These are phyloP conservation scores for Syzygium oleosum DNA, from an alignment of 345 rosid species.

Conservation along the genomic window DNA sequence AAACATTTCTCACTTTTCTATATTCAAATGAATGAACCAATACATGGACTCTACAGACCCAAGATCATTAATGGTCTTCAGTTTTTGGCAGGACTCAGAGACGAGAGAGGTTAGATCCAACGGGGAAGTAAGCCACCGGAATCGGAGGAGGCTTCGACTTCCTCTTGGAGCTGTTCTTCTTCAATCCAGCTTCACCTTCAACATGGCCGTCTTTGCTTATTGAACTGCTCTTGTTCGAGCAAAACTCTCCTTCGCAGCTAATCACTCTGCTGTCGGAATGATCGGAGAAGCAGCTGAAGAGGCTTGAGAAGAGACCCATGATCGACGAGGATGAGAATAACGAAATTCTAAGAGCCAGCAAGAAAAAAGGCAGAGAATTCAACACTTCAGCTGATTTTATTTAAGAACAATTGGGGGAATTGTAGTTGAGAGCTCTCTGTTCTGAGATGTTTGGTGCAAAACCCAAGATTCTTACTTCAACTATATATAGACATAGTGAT, in stretches of 20 bases:
- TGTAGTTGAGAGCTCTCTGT: not conserved
- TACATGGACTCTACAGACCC: not conserved
- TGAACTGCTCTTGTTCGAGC: not conserved
- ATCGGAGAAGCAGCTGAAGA: not conserved
- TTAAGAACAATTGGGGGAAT: not conserved
- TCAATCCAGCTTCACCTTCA: not conserved
- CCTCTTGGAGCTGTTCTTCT: not conserved
- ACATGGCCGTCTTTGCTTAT: not conserved
- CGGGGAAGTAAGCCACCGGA: not conserved
- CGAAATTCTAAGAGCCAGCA: not conserved
- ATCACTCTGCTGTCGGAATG: not conserved
- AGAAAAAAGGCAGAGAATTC: too few species aligned
- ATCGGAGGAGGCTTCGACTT: not conserved
- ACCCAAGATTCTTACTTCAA: not conserved
- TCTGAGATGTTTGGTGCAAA: not conserved
- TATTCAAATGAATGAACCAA: not conserved
- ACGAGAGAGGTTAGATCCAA: not conserved
- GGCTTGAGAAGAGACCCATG: conserved; percentile 14
- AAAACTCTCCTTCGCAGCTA: not conserved
- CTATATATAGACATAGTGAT: not conserved
- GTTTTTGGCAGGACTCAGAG: not conserved
- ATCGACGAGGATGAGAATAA: not conserved
- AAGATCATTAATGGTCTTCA: not conserved
- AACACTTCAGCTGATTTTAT: not conserved
- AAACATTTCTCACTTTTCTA: not conserved